phyloP scores from a whole-genome alignment of 2,329 filamentous ascomycete genomes.

The Fusarium sp. region DNA sequence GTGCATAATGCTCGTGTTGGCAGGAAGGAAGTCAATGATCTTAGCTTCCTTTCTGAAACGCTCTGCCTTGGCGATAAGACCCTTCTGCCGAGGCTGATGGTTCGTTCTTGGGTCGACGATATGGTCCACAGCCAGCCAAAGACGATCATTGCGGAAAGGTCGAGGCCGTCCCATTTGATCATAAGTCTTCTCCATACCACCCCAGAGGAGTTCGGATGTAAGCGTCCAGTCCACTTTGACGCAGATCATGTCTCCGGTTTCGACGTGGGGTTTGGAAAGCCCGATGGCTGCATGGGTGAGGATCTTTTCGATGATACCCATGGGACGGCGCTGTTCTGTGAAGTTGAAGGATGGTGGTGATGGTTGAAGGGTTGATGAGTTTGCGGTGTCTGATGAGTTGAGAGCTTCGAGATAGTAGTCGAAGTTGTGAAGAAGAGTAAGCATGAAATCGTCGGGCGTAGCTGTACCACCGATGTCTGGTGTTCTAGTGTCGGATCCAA shows the following conservation, averaged over 20 bases:
- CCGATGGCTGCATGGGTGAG: not conserved
- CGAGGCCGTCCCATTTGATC: slow-evolving; percentile 50
- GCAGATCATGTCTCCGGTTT: not conserved
- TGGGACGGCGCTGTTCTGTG: not conserved
- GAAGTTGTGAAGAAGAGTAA: not conserved
- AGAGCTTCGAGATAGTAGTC: not conserved
- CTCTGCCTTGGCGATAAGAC: not conserved
- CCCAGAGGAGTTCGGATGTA: slow-evolving; percentile 14
- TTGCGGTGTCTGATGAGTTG: not conserved
- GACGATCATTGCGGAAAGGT: not conserved
- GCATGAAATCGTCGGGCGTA: not conserved
- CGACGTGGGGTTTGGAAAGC: not conserved
- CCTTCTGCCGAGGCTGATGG: not conserved
- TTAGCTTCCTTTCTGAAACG: slow-evolving; percentile 50
- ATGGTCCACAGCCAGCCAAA: not conserved
- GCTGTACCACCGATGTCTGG: slow-evolving; percentile 23
- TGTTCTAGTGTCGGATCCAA: slow-evolving; percentile 21
- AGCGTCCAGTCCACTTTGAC: slow-evolving; percentile 14
- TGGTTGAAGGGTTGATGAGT: not conserved
- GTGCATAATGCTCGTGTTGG: slow-evolving; percentile 58
- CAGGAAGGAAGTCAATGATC: slow-evolving; percentile 53
- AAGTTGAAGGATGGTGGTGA: not conserved
- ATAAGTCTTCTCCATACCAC: slow-evolving; percentile 48
- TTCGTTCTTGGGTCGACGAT: not conserved
- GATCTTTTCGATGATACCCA: not conserved